Evolutionary conservation across 148 eudicot species (phyloP).

Genomic region (Agrostemma githago): DNA sequence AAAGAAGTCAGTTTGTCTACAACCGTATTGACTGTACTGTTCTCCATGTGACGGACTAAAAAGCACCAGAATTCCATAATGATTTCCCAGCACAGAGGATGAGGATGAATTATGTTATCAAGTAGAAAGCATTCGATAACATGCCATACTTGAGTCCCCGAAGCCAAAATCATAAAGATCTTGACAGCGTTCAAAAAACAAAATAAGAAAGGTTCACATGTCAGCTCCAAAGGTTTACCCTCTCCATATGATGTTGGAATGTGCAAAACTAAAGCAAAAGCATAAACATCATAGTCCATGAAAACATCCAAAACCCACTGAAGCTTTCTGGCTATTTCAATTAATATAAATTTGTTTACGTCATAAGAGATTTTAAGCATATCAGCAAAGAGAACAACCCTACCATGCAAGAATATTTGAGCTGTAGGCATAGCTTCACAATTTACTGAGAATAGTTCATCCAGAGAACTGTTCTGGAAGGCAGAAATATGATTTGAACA

Average conservation of each 20-base stretch:
- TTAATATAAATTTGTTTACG: slow-evolving; percentile 50
- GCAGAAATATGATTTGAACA: slow-evolving; percentile 25
- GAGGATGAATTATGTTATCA: slow-evolving; percentile 77
- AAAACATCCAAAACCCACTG: slow-evolving; percentile 54
- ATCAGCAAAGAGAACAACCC: slow-evolving; percentile 58
- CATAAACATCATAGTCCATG: slow-evolving; percentile 58
- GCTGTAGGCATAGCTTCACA: slow-evolving; percentile 44
- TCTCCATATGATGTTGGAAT: slow-evolving; percentile 43
- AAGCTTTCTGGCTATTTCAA: slow-evolving; percentile 58
- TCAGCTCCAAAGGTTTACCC: slow-evolving; percentile 39
- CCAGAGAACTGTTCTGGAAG: slow-evolving; percentile 20
- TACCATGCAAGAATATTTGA: slow-evolving; percentile 39
- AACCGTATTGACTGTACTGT: slow-evolving; percentile 39
- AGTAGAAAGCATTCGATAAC: slow-evolving; percentile 60
- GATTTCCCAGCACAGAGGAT: slow-evolving; percentile 74
- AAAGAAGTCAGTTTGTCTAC: slow-evolving; percentile 64
- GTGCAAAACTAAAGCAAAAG: slow-evolving; percentile 47
- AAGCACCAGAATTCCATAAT: slow-evolving; percentile 87
- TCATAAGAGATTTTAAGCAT: slow-evolving; percentile 57
- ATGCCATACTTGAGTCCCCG: slow-evolving; percentile 54
- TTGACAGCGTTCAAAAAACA: slow-evolving; percentile 62
- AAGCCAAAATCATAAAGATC: slow-evolving; percentile 61
- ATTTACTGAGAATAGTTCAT: slow-evolving; percentile 39
- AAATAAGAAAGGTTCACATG: slow-evolving; percentile 51
- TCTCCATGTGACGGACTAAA: slow-evolving; percentile 65